Conservation (phyloP, 306 rosid genomes). For the Inga leiocalycina region DNA sequence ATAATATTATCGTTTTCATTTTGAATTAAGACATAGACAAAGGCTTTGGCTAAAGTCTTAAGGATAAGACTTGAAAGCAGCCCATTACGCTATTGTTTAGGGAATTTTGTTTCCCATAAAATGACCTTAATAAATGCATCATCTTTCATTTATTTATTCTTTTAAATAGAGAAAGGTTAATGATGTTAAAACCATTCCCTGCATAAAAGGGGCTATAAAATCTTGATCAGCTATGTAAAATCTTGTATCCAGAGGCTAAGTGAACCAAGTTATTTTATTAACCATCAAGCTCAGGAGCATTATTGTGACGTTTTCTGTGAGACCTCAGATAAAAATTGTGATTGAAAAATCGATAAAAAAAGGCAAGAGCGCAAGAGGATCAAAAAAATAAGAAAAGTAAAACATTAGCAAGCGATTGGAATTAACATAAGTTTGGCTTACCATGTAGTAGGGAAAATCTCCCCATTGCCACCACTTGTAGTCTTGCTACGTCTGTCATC, state of each 20-base stretch:
- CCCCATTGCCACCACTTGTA: slow-evolving; percentile 35
- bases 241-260: not conserved
- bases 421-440: slow-evolving; percentile 42
- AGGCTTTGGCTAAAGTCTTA: not conserved
- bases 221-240: not conserved
- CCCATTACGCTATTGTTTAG: slow-evolving; percentile 1
- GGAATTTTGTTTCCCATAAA: slow-evolving; percentile 13
- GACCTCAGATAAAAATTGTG: not conserved
- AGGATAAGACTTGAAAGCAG: slow-evolving; percentile 6
- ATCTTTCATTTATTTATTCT: slow-evolving; percentile 5
- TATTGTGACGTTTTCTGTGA: not conserved
- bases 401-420: slow-evolving; percentile 2
- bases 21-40: not conserved
- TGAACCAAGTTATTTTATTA: slow-evolving; percentile 16
- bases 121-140: not conserved
- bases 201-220: slow-evolving; percentile 2
- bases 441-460: slow-evolving; percentile 52
- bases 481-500: slow-evolving; percentile 41
- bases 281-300: not conserved
- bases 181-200: not conserved
- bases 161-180: not conserved
- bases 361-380: not conserved
- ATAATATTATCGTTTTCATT: slow-evolving; percentile 2
- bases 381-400: not conserved
- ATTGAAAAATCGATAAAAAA: not conserved